Evolutionary conservation across 2,329 filamentous ascomycete genomes (phyloP).

Genomic region (Ambrosiella xylebori): DNA sequence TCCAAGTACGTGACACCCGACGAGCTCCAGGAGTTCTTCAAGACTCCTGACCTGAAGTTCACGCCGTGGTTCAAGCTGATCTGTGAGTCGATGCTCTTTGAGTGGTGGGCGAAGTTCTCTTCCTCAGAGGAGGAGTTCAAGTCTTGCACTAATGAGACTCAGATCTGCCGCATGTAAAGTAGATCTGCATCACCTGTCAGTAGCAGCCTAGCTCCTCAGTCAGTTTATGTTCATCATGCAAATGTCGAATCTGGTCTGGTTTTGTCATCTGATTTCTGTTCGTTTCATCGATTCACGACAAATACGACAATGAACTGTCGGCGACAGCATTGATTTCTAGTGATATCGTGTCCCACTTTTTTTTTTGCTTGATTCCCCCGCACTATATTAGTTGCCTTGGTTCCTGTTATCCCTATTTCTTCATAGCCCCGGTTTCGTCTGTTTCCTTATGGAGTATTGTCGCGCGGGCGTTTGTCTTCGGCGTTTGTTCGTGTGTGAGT

Average conservation of each 20-base stretch:
- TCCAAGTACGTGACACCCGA: conserved; percentile 70
- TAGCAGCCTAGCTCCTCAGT: background rate
- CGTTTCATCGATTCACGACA: background rate
- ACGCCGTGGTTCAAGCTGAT: conserved; percentile 99
- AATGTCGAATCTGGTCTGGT: background rate
- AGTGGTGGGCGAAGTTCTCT: conserved; percentile 88
- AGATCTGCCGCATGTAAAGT: conserved; percentile 47
- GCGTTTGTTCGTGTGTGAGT: too few species aligned
- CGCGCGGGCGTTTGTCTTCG: background rate
- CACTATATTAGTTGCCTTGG: background rate
- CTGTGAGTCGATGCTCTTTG: conserved; percentile 90
- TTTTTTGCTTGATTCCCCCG: background rate
- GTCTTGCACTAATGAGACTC: conserved; percentile 68
- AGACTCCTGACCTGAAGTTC: conserved; percentile 64
- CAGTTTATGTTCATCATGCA: background rate
- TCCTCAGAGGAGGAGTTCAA: conserved; percentile 43
- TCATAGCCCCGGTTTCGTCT: background rate
- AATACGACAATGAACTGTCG: background rate
- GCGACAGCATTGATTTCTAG: background rate
- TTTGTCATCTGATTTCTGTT: background rate
- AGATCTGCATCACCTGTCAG: too few species aligned
- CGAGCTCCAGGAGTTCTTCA: conserved; percentile 70
- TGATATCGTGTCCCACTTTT: background rate
- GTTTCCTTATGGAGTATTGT: background rate
- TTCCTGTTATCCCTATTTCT: background rate